These are phyloP conservation scores for Zopfia rhizophila DNA, from an alignment of 2,329 filamentous ascomycete species.

Conservation along the genomic window DNA sequence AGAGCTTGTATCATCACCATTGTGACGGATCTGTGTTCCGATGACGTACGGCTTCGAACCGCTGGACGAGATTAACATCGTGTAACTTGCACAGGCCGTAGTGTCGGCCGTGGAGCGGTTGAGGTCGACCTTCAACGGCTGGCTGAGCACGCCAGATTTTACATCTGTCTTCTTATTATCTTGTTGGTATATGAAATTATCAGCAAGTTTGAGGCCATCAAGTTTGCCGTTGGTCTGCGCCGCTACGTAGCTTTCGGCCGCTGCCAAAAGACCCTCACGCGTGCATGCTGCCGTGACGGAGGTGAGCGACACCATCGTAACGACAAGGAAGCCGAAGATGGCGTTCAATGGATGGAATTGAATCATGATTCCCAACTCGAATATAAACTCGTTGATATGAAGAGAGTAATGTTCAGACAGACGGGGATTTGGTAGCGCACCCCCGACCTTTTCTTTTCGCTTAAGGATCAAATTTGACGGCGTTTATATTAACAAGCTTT, in stretches of 20 bases:
- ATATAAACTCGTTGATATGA: no score
- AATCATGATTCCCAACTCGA: no score
- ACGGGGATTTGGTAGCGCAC: no score
- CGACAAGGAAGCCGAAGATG: no score
- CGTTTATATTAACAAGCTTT: no score
- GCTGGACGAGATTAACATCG: conserved; percentile 36
- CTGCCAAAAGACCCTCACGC: conserved; percentile 36
- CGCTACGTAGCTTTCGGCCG: conserved; percentile 35
- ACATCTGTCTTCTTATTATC: conserved; percentile 42
- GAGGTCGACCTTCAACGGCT: conserved; percentile 32
- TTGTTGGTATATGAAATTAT: conserved; percentile 41
- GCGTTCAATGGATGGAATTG: no score
- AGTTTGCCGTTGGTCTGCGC: conserved; percentile 34
- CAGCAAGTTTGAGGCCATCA: conserved; percentile 28
- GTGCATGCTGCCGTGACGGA: conserved; percentile 29
- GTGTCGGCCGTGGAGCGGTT: conserved; percentile 39
- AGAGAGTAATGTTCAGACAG: no score
- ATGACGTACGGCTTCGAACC: conserved; percentile 39
- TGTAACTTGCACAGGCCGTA: conserved; percentile 41
- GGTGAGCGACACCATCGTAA: no score
- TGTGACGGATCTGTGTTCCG: conserved; percentile 38
- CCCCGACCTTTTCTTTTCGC: no score
- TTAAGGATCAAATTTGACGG: no score
- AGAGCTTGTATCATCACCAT: conserved; percentile 30
- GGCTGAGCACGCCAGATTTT: conserved; percentile 29